Conservation (phyloP, 306 rosid species). For the Trichosanthes cucumerina region DNA sequence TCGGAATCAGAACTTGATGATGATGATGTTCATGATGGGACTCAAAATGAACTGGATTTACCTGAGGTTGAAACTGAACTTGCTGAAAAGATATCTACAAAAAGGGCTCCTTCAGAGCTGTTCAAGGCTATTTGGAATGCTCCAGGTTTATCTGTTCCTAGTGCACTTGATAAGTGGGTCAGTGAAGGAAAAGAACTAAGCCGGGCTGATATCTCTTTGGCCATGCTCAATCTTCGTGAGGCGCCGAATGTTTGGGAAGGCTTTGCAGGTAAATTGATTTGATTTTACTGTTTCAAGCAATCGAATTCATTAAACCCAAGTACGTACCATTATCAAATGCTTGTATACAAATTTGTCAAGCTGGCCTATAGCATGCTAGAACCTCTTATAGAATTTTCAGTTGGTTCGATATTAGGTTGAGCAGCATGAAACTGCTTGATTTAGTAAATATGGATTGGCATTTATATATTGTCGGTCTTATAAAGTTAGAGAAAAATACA, state of each 20-base stretch:
- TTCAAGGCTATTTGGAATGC: conserved; percentile 29
- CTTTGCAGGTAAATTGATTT: conserved; percentile 57
- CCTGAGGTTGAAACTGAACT: conserved; percentile 25
- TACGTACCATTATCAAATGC: neutral
- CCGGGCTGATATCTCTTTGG: conserved; percentile 35
- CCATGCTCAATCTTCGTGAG: conserved; percentile 39
- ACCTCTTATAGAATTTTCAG: neutral
- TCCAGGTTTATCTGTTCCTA: conserved; percentile 22
- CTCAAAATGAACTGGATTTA: conserved; percentile 39
- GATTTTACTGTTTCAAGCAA: neutral
- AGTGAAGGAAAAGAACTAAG: conserved; percentile 50
- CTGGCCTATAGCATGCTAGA: neutral
- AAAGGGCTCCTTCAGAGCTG: conserved; percentile 27
- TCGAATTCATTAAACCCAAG: neutral
- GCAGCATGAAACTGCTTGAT: neutral
- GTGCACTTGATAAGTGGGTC: conserved; percentile 56
- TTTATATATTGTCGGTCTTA: neutral
- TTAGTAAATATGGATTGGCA: neutral
- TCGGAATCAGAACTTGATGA: conserved; percentile 28
- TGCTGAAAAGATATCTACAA: conserved; percentile 8
- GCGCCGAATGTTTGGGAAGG: conserved; percentile 43
- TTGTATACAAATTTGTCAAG: neutral
- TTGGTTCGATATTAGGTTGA: neutral
- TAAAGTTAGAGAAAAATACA: no score
- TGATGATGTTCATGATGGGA: conserved; percentile 25